These are phyloP conservation scores for Adenanthera pavonina DNA, from an alignment of 306 rosid genomes.

Conservation along the genomic window DNA sequence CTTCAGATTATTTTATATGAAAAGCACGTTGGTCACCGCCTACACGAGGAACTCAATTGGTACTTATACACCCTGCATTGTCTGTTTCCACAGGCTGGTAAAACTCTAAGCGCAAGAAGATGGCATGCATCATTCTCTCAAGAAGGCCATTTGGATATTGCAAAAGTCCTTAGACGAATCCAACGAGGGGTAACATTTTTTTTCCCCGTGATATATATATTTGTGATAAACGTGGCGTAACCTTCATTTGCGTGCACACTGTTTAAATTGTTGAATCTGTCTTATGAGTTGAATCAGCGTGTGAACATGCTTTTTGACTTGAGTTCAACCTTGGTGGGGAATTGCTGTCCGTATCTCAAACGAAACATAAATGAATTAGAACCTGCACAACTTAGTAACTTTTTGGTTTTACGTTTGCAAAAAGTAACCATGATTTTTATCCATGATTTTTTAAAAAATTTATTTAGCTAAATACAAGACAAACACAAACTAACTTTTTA, in stretches of 20 bases:
- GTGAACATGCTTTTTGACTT: neutral
- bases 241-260: neutral
- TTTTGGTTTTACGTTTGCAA: too few species aligned
- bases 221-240: slow-evolving; percentile 73
- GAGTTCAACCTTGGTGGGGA: neutral
- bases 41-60: neutral
- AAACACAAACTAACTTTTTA: too few species aligned
- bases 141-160: slow-evolving; percentile 90
- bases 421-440: too few species aligned
- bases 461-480: too few species aligned
- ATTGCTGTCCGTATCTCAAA: neutral
- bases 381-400: neutral
- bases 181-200: slow-evolving; percentile 82
- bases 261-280: slow-evolving; percentile 27
- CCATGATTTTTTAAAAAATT: too few species aligned
- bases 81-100: slow-evolving; percentile 76
- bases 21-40: slow-evolving; percentile 10
- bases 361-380: neutral
- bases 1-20: neutral
- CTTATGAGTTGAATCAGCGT: neutral
- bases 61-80: slow-evolving; percentile 14
- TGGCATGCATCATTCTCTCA: slow-evolving; percentile 80
- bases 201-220: slow-evolving; percentile 5
- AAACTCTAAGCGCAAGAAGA: slow-evolving; percentile 88
- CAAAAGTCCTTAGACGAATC: slow-evolving; percentile 80